Percentiles rank a stretch among this genome's conserved stretches.
Evolutionary conservation across 2,329 filamentous ascomycete genomes (phyloP).

Genomic region (Paecilomyces sp.): DNA sequence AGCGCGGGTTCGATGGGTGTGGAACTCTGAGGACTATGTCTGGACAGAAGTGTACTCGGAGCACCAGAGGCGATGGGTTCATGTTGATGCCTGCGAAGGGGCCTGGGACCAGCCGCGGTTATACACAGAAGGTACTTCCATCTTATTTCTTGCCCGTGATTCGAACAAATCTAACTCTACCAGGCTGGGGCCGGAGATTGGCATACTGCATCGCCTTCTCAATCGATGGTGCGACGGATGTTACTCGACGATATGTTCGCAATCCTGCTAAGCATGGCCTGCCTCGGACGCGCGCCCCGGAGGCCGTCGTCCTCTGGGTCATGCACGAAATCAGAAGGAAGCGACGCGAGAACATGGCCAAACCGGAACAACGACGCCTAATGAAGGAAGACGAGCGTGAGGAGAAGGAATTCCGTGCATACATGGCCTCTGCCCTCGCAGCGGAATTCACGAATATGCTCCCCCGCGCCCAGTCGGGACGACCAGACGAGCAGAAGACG

Average conservation of each 20-base stretch:
- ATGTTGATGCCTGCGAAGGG: slow-evolving; percentile 91
- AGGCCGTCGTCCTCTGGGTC: slow-evolving; percentile 85
- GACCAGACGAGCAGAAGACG: slow-evolving; percentile 36
- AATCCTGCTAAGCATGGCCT: slow-evolving; percentile 51
- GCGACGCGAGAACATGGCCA: slow-evolving; percentile 74
- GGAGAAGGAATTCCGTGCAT: slow-evolving; percentile 39
- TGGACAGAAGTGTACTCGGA: slow-evolving; percentile 90
- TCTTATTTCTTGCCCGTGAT: not conserved
- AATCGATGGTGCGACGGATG: slow-evolving; percentile 68
- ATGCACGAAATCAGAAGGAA: slow-evolving; percentile 84
- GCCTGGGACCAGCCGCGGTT: slow-evolving; percentile 90
- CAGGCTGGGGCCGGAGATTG: slow-evolving; percentile 89
- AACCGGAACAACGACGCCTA: slow-evolving; percentile 55
- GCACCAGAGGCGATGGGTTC: slow-evolving; percentile 79
- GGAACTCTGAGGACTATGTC: slow-evolving; percentile 95
- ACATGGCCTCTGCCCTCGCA: slow-evolving; percentile 38
- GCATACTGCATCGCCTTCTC: slow-evolving; percentile 97
- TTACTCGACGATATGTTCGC: slow-evolving; percentile 58
- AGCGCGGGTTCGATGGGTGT: slow-evolving; percentile 89
- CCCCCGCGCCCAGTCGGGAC: slow-evolving; percentile 18
- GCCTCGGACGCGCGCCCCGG: slow-evolving; percentile 72
- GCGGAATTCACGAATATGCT: slow-evolving; percentile 38
- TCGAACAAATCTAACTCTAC: slow-evolving; percentile 5
- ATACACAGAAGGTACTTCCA: slow-evolving; percentile 67
- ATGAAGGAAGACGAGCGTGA: slow-evolving; percentile 43